Conservation (phyloP, 2,329 filamentous ascomycete species). For the Orbilia blumenaviensis region DNA sequence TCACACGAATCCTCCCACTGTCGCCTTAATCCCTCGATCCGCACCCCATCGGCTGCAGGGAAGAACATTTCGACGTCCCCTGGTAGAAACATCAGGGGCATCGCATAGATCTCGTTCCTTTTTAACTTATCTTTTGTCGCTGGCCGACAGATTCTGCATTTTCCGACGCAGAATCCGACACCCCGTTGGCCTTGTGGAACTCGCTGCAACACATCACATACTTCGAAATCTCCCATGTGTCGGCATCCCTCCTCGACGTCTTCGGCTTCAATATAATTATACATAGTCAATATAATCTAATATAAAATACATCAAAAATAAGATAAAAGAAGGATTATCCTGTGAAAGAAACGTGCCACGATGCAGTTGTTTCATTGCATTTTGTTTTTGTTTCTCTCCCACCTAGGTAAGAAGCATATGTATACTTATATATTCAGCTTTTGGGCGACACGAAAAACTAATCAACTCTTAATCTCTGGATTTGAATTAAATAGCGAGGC, state of each 20-base stretch:
- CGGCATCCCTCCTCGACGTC: not conserved
- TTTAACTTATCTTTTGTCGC: constrained; percentile 30
- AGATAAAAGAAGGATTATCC: not conserved
- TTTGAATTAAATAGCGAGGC: constrained; percentile 8
- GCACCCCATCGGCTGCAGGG: not conserved
- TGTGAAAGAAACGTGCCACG: not conserved
- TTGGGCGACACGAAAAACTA: too few species aligned
- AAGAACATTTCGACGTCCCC: not conserved
- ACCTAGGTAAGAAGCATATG: constrained; percentile 20
- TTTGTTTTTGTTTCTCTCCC: constrained; percentile 27
- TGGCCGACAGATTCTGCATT: constrained; percentile 31
- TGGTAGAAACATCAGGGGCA: not conserved
- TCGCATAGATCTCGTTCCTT: not conserved
- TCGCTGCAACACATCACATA: not conserved
- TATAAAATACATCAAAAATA: not conserved
- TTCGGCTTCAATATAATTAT: not conserved
- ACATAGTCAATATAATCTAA: not conserved
- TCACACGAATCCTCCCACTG: constrained; percentile 4
- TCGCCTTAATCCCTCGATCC: not conserved
- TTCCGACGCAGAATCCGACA: not conserved
- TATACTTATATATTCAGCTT: not conserved
- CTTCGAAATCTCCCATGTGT: not conserved
- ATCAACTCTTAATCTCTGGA: not conserved
- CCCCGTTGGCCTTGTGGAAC: not conserved
- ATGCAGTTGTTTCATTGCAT: constrained; percentile 35